A percentile compares a stretch with the other conserved stretches of the same genome.
phyloP scores from a whole-genome alignment of 192 early-diverging fungal species.

The Coemansia sp. region DNA sequence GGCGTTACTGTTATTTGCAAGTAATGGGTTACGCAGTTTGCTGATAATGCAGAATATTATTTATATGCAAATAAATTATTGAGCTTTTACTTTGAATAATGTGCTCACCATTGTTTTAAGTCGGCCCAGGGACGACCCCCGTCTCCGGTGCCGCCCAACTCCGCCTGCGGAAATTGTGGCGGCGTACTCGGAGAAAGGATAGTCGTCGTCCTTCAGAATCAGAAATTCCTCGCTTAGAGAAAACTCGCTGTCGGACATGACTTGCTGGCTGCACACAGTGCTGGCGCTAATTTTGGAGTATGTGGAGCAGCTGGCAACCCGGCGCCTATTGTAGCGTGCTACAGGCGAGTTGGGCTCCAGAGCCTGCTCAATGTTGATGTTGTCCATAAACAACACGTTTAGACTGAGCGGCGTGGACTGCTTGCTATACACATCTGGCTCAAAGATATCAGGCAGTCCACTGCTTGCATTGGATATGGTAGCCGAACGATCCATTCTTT shows the following conservation, averaged over 20 bases:
- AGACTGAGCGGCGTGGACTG: constrained; percentile 22
- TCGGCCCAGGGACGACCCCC: constrained; percentile 14
- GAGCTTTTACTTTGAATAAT: constrained; percentile 3
- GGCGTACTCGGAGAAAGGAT: background rate
- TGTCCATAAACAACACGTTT: constrained; percentile 18
- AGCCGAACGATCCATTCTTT: constrained; percentile 20
- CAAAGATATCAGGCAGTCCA: constrained; percentile 36
- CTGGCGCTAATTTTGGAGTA: constrained; percentile 6
- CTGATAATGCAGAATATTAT: too few species aligned
- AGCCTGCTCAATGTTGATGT: constrained; percentile 12
- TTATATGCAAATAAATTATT: background rate
- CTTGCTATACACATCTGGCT: constrained; percentile 27
- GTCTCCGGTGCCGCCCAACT: constrained; percentile 9
- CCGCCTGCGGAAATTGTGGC: constrained; percentile 7
- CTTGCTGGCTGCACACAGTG: constrained; percentile 12
- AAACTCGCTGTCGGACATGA: constrained; percentile 17
- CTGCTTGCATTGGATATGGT: constrained; percentile 8
- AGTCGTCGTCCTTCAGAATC: constrained; percentile 15
- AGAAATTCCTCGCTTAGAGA: constrained; percentile 28
- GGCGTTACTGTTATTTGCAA: constrained; percentile 28
- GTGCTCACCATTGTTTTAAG: constrained; percentile 16
- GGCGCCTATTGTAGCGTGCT: constrained; percentile 21
- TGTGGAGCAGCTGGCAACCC: constrained; percentile 14
- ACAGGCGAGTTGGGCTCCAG: constrained; percentile 17
- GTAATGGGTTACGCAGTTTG: background rate